phyloP scores from a whole-genome alignment of 805 yeast genomes.

The Blastobotrys terrestris region DNA sequence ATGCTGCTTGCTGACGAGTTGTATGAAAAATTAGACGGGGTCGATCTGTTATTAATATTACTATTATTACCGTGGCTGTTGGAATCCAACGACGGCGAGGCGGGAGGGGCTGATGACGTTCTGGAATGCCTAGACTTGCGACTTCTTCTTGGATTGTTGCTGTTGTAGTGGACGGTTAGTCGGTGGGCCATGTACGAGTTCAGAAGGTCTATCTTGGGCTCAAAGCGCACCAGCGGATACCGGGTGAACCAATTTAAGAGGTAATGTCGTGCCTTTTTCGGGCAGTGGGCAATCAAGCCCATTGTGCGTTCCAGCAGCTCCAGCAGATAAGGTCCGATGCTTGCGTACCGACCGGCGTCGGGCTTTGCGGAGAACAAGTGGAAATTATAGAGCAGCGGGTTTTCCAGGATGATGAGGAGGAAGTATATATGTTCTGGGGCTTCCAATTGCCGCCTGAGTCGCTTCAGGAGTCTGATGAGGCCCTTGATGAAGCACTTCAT shows the following conservation, averaged over 20 bases:
- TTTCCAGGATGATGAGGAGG: slow-evolving; percentile 60
- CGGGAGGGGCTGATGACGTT: neutral
- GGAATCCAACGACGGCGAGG: neutral
- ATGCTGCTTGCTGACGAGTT: neutral
- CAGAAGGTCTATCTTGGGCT: slow-evolving; percentile 53
- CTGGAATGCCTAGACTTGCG: neutral
- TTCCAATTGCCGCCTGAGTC: slow-evolving; percentile 37
- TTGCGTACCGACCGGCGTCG: slow-evolving; percentile 22
- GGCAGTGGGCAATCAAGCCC: slow-evolving; percentile 57
- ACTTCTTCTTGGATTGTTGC: neutral
- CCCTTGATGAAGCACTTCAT: slow-evolving; percentile 49
- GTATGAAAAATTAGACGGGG: neutral
- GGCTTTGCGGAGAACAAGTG: slow-evolving; percentile 13
- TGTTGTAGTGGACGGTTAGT: slow-evolving; percentile 38
- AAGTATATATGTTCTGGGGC: slow-evolving; percentile 46
- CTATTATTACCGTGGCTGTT: neutral
- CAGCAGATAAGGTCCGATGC: slow-evolving; percentile 41
- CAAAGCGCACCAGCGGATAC: slow-evolving; percentile 39
- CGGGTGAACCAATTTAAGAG: slow-evolving; percentile 53
- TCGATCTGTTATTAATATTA: neutral
- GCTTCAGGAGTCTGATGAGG: slow-evolving; percentile 45
- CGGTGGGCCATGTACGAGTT: slow-evolving; percentile 78
- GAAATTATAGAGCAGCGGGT: slow-evolving; percentile 46
- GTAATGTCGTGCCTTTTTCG: slow-evolving; percentile 35
- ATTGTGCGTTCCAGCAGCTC: slow-evolving; percentile 63